Evolutionary conservation across 2,329 filamentous ascomycete genomes (phyloP), one percentile per base, ranked within the genome.

Genomic region (Catunica adiposa): DNA sequence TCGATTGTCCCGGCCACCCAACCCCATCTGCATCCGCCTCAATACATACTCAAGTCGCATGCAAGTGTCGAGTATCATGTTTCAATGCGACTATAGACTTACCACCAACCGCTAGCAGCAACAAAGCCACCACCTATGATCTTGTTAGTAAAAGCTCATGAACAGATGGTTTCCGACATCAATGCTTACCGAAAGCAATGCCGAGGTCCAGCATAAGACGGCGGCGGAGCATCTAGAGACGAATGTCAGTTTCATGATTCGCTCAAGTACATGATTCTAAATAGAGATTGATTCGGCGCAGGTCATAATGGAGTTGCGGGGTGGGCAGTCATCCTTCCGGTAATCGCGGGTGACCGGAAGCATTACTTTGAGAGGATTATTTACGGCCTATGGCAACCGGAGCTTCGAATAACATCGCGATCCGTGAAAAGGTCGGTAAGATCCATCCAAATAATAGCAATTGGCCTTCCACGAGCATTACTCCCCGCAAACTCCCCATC

Each of bases 61-160:
- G 31, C 38, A 14, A n/a, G 11, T 17, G 31, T 38, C 37, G 31
- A 37, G 50, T 37, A n/a, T n/a, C n/a, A n/a, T n/a, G n/a, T 11
- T 17, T 37, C 15, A 34, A 6, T 20, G 23, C 15, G 22, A 17
- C n/a, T 37, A 25, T 20, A 9, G 55, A 57, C 75, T 62, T 77
- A 80, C 77, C 77, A 80, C 71, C 73, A 80, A 60, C 67, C 65
- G 66, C 73, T 78, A 66, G 72, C 76, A 67, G 78, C 73, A 61
- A 65, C 68, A 61, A 76, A 71, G 59, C 77, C 77, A 58, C 76
- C 64, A 64, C 74, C 77, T 80, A 60, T 17, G 11, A 53, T n/a
- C 11, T 6, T 47, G 55, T 59, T 51, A 55, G 53, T n/a, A 14
- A 15, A 38, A 37, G 38, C 9, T 29, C 26, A 31, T 17, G 11